Evolutionary conservation across 2,329 filamentous ascomycete genomes (phyloP).

Genomic region (Phaeosphaeriaceae sp.): DNA sequence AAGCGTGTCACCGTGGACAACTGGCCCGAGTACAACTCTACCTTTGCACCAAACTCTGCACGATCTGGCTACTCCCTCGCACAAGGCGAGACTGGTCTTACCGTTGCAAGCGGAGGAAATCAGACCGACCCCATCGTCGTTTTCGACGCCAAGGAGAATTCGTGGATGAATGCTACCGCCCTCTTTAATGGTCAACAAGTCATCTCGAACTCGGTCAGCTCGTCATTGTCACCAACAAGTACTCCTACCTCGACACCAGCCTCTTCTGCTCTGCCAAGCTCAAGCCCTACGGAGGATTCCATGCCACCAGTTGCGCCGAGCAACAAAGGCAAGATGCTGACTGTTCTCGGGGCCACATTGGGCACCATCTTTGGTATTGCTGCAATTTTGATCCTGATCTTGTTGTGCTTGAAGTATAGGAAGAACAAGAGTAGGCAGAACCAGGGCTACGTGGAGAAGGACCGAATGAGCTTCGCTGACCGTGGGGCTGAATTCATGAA

Average conservation of each 20-base stretch:
- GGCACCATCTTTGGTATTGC: constrained; percentile 81
- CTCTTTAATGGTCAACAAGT: constrained; percentile 63
- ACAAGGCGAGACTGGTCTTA: constrained; percentile 68
- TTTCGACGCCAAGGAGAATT: constrained; percentile 78
- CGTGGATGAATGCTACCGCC: constrained; percentile 76
- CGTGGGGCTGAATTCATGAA: constrained; percentile 62
- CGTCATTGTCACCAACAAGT: constrained; percentile 45
- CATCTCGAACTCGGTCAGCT: constrained; percentile 34
- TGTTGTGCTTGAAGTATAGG: constrained; percentile 72
- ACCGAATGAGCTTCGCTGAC: constrained; percentile 60
- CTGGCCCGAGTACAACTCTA: constrained; percentile 83
- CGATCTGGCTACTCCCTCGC: constrained; percentile 78
- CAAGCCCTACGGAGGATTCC: constrained; percentile 40
- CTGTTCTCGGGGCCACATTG: constrained; percentile 81
- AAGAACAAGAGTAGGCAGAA: constrained; percentile 65
- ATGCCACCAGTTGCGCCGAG: constrained; percentile 36
- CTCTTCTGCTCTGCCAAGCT: constrained; percentile 29
- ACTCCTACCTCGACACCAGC: constrained; percentile 26
- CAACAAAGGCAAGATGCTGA: constrained; percentile 58
- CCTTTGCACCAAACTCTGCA: constrained; percentile 70
- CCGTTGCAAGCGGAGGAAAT: constrained; percentile 79
- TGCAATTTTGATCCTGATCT: constrained; percentile 72
- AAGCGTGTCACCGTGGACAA: constrained; percentile 66
- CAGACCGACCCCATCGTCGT: constrained; percentile 73
- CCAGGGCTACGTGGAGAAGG: constrained; percentile 57